A percentile compares a stretch with the other conserved stretches of the same genome.
These are phyloP conservation scores for Ophiosphaerella herpotricha DNA, from an alignment of 2,329 filamentous ascomycete genomes.

Conservation along the genomic window DNA sequence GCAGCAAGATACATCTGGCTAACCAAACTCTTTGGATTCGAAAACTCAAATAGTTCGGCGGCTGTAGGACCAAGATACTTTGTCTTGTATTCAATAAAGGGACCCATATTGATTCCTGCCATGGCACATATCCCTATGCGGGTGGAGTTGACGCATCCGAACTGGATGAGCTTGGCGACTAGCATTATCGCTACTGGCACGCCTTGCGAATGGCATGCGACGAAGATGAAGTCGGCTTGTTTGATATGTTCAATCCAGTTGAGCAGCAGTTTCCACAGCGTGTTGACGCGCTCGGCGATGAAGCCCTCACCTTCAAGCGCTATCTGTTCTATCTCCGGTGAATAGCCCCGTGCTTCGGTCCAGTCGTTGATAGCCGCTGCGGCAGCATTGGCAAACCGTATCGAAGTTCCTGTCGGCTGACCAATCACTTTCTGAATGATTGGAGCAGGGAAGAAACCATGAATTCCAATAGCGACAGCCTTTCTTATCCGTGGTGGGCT, in stretches of 20 bases:
- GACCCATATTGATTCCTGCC: constrained; percentile 91
- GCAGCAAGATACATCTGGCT: constrained; percentile 80
- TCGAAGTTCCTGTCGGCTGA: constrained; percentile 92
- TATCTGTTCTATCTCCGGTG: constrained; percentile 88
- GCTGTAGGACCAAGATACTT: constrained; percentile 87
- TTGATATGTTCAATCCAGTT: constrained; percentile 95
- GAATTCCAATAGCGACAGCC: constrained; percentile 90
- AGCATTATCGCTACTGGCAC: constrained; percentile 94
- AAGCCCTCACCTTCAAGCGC: constrained; percentile 93
- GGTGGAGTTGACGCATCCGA: constrained; percentile 74
- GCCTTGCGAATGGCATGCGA: constrained; percentile 95
- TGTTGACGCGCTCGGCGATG: constrained; percentile 85
- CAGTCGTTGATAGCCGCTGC: constrained; percentile 83
- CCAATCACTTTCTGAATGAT: constrained; percentile 89
- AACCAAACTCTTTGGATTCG: constrained; percentile 77
- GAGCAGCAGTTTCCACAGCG: constrained; percentile 89
- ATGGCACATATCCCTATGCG: constrained; percentile 84
- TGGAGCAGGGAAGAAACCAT: constrained; percentile 89
- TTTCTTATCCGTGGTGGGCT: constrained; percentile 76
- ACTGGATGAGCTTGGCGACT: constrained; percentile 86
- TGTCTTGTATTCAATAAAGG: constrained; percentile 89
- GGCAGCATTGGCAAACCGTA: constrained; percentile 87
- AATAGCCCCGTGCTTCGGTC: constrained; percentile 70
- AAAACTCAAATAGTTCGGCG: constrained; percentile 95
- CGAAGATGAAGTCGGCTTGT: constrained; percentile 82